Conservation (phyloP, 352 stramenopile species). For the Pythium scleroteichum region DNA sequence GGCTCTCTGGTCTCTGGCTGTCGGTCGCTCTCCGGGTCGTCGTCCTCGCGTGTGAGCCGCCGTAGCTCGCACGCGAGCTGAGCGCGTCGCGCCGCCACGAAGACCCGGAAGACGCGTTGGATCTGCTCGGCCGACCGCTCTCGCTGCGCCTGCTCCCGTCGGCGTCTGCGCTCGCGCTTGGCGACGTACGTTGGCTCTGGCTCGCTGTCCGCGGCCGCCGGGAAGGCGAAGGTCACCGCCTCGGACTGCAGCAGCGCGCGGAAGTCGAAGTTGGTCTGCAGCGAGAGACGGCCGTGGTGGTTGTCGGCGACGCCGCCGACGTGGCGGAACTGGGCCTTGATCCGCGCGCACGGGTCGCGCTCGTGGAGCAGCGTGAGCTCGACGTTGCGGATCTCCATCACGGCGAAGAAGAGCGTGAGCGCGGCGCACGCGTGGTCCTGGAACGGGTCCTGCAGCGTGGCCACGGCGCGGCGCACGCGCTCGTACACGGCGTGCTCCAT, state of each 20-base stretch:
- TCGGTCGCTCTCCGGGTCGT: neutral
- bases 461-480: constrained; percentile 9
- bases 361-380: constrained; percentile 49
- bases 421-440: constrained; percentile 3
- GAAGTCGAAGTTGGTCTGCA: constrained; percentile 61
- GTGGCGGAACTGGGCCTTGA: constrained; percentile 60
- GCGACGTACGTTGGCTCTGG: neutral
- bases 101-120: constrained; percentile 26
- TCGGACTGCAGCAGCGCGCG: constrained; percentile 45
- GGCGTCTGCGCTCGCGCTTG: constrained; percentile 20
- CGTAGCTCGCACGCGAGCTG: constrained; percentile 15
- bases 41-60: constrained; percentile 19
- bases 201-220: neutral
- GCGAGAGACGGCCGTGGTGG: constrained; percentile 45
- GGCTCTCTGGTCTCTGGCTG: neutral
- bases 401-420: constrained; percentile 45
- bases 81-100: neutral
- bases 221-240: constrained; percentile 25
- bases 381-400: constrained; percentile 52
- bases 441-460: neutral
- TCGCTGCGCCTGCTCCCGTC: constrained; percentile 2
- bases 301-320: constrained; percentile 61
- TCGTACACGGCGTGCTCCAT: constrained; percentile 33
- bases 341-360: neutral
- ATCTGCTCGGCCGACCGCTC: constrained; percentile 14